Base-by-base conservation (phyloP, 768 basidiomycete species). In the Xanthoconium stramineum region DNA sequence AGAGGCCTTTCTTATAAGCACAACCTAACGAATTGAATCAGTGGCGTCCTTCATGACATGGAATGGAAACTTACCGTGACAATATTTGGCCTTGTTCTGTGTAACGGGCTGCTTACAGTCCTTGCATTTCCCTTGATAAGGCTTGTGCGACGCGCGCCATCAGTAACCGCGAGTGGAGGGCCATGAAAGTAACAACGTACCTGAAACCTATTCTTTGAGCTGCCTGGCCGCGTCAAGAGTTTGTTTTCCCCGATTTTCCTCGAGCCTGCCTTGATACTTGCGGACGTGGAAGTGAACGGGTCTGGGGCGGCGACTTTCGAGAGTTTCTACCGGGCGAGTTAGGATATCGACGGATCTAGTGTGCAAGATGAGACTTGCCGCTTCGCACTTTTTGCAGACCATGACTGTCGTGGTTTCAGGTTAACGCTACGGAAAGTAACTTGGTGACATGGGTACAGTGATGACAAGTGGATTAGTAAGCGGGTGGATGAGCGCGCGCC, bases 261-360 rank as follows among this genome's bases (percentile, higher is more conserved):
- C 32, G 85, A 82, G 47, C 90, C 90, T 17, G 87, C 86, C 75
- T 88, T 91, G 74, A 91, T 87, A 60, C 84, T 83, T 48, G 74
- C 73, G 3, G 88, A 85, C 45, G 86, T 86, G 12, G 89, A 80
- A 33, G 79, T 80, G 74, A 92, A 94, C 39, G 91, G 91, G 75
- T 94, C 91, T 46, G 91, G 92, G 4, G 91, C 91, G 53, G 91
- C 91, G 44, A 94, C 80, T 72, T 90, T 93, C 55, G 90, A 92
- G 52, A 91, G 82, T 91, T 94, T 94, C 91, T 94, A 61, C 36
- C 13, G 43, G 30, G 5, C 40, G 5, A 2, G 17, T 65, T 29
- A 65, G 44, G 29, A 40, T 5, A 38, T 20, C 9, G 2, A 13
- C 4, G 19, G 19, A 33, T 57, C 59, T 42, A 56, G 62, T 56